These are phyloP conservation scores for Eucalyptus curtisii DNA, from an alignment of 345 rosid species.

Conservation along the genomic window DNA sequence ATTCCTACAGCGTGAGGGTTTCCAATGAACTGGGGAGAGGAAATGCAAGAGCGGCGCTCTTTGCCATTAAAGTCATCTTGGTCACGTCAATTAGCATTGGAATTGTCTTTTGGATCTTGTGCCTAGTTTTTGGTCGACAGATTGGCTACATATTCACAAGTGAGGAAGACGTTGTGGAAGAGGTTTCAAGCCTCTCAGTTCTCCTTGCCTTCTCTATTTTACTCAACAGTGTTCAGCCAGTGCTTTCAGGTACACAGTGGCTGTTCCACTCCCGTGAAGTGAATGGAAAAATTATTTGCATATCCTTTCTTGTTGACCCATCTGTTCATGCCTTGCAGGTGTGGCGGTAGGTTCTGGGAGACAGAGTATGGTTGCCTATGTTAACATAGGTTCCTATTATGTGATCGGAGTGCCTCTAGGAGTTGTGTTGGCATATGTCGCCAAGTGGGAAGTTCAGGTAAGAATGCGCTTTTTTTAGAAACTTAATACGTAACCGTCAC, in stretches of 20 bases:
- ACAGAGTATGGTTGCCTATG: slow-evolving; percentile 11
- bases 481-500: background rate
- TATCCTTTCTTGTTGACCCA: background rate
- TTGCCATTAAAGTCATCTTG: background rate
- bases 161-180: background rate
- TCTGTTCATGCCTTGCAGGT: slow-evolving; percentile 1
- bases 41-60: background rate
- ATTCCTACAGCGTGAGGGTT: background rate
- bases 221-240: slow-evolving; percentile 3
- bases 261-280: background rate
- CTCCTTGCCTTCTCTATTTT: background rate
- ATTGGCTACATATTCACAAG: background rate
- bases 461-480: background rate
- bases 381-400: slow-evolving; percentile 18
- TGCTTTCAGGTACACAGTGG: background rate
- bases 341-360: slow-evolving; percentile 16
- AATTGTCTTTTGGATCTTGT: background rate
- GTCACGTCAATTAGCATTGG: background rate
- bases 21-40: slow-evolving; percentile 1
- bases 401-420: slow-evolving; percentile 19
- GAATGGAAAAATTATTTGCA: background rate
- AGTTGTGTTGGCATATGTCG: slow-evolving; percentile 2
- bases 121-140: background rate
- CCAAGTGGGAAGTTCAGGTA: background rate
- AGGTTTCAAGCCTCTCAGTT: background rate